These are phyloP conservation scores for Phytophthora hibernalis DNA, from an alignment of 352 stramenopile species.

Conservation along the genomic window DNA sequence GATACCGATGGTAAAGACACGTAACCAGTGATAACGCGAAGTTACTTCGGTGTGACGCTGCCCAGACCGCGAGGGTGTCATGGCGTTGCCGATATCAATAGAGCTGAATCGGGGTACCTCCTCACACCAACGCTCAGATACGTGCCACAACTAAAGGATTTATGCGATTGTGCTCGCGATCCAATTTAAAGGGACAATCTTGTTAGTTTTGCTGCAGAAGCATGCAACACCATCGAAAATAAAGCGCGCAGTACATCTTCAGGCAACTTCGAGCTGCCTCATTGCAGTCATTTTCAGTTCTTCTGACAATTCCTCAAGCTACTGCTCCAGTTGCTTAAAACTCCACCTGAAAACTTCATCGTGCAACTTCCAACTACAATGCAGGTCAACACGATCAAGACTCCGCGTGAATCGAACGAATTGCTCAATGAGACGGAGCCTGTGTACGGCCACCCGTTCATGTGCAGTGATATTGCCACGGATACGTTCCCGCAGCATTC, in stretches of 20 bases:
- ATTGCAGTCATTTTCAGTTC: conserved; percentile 17
- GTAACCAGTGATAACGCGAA: no score
- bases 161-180: conserved; percentile 5
- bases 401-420: conserved; percentile 1
- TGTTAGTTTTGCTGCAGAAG: conserved; percentile 13
- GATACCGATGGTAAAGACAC: no score
- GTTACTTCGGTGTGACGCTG: background rate
- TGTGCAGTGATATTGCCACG: conserved; percentile 58
- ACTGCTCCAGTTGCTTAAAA: background rate
- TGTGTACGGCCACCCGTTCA: conserved; percentile 40
- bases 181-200: conserved; percentile 8
- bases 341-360: background rate
- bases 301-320: conserved; percentile 6
- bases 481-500: conserved; percentile 59
- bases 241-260: no score
- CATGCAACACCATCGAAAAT: conserved; percentile 14
- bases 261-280: background rate
- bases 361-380: background rate
- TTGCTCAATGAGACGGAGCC: conserved; percentile 29
- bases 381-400: conserved; percentile 17
- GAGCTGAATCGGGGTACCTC: background rate
- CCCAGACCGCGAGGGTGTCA: conserved; percentile 25
- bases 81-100: conserved; percentile 5
- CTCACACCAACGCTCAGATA: background rate
- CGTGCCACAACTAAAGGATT: conserved; percentile 5